Base-by-base conservation (phyloP, 1,284 basidiomycete species). In the Cerioporus squamosus region DNA sequence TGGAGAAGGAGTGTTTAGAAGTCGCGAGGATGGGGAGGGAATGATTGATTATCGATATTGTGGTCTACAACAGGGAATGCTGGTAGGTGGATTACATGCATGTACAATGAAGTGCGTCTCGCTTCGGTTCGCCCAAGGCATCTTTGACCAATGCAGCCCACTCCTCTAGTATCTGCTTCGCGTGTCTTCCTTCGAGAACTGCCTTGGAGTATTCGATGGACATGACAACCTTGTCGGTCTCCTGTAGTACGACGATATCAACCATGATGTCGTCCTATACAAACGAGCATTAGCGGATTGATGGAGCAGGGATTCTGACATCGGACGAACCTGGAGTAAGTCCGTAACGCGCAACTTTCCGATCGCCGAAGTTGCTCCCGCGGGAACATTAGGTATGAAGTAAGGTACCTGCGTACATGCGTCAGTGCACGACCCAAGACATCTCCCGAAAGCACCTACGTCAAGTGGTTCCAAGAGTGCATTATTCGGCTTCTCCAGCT, bases 1-100 rank as follows among this genome's bases (percentile, higher is more conserved):
- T 96, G 48, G 85, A 91, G 70, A 75, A 81, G 20, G 84, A 91
- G 67, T 97, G 95, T 77, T 77, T 98, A 51, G 77, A 77, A 23
- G 86, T 84, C 44, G 95, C 94, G 38, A 81, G 94, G 57, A 79
- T 64, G 59, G 62, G 62, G 80, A 59, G 85, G 81, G 22, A 81
- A 68, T 65, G 62, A 62, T 39, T n/a, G n/a, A n/a, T n/a, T n/a
- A n/a, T n/a, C n/a, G 44, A 57, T 47, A 36, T 36, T 36, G 33
- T 15, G 33, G 33, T 36, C 14, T 36, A 36, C 8, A 12, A 12
- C 10, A 29, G 12, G 48, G 9, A 43, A 43, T 33, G 36, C 22
- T 17, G 24, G n/a, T 36, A 17, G 14, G 33, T 36, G 14, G 5
- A 10, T 26, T 44, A 33, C 15, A 38, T 51, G 56, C 49, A 51